Evolutionary conservation across 225 moss, liverwort and hornwort species (phyloP).

Genomic region (Pleurozium schreberi): DNA sequence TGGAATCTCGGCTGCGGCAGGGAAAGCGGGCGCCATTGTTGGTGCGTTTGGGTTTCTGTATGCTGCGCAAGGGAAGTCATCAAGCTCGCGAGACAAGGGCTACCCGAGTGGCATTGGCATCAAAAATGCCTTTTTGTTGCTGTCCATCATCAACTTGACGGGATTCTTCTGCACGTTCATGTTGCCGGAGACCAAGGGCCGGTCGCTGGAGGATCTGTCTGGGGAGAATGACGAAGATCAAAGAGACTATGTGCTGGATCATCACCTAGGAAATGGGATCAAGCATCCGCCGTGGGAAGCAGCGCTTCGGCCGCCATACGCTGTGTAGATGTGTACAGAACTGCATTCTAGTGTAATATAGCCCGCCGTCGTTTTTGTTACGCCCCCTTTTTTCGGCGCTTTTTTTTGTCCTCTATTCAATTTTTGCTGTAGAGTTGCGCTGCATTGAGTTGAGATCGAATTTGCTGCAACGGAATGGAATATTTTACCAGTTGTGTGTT

Average conservation of each 20-base stretch:
- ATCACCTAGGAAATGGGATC: not conserved
- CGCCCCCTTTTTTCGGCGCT: not conserved
- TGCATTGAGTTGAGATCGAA: not conserved
- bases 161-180: constrained; percentile 43
- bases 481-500: not conserved
- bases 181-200: constrained; percentile 38
- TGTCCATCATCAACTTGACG: constrained; percentile 18
- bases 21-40: constrained; percentile 40
- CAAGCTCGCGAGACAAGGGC: not conserved
- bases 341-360: not conserved
- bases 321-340: not conserved
- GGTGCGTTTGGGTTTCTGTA: constrained; percentile 39
- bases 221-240: constrained; percentile 39
- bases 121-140: constrained; percentile 16
- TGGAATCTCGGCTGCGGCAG: constrained; percentile 32
- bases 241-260: not conserved
- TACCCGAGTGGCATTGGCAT: constrained; percentile 40
- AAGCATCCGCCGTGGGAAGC: constrained; percentile 2
- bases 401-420: not conserved
- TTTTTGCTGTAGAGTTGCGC: not conserved
- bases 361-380: not conserved
- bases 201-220: constrained; percentile 34
- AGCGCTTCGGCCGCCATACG: not conserved
- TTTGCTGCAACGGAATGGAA: not conserved
- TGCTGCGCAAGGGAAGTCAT: constrained; percentile 10